Evolutionary conservation across 352 stramenopile genomes (phyloP), one percentile per base, ranked within the genome.

Genomic region (Globisporangium uncinulatum): DNA sequence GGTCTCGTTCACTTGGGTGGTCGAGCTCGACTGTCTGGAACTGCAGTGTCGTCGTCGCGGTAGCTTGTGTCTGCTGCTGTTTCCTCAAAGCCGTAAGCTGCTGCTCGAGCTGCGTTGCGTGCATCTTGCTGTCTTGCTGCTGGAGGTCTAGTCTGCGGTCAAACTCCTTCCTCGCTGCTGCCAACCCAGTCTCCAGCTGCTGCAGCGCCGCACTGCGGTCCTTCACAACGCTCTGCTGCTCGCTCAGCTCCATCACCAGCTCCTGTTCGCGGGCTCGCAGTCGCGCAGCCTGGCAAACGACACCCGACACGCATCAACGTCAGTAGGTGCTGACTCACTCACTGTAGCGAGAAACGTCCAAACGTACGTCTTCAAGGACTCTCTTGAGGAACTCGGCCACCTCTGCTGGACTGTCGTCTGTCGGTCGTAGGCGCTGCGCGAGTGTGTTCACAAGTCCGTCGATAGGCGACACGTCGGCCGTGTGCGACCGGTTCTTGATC

Each of bases 91-190:
- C 54, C 2, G 63, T 54, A 7, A 88, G 55, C 21, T 86, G 66
- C 29, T 74, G 65, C 61, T 87, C 67, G 11, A 89, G 49, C 13
- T 71, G 50, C 4, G 57, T 48, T 6, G 74, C 55, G 0, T 61
- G 54, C 11, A 77, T 39, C 0, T 54, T 59, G 44, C 58, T 74
- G 51, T 91, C 79, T 57, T 76, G 69, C 2, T 73, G 61, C 50
- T 91, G 66, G 10, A 74, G 59, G 32, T 72, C 69, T n/a, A 91
- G 62, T 3, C 77, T 73, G 0, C 79, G 70, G 29, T 94, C 84
- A 46, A 90, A 92, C 51, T 94, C 84, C 42, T 76, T 74, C 17
- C 82, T 71, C 1, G 78, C 82, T 32, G 85, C 84, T 1, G 48
- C 50, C 6, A 94, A 51, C 0, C 78, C 84, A 32, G 65, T 80